Evolutionary conservation across 2,329 filamentous ascomycete species (phyloP), one percentile per base, ranked within the genome.

Genomic region (Fonsecaea pugnacius): DNA sequence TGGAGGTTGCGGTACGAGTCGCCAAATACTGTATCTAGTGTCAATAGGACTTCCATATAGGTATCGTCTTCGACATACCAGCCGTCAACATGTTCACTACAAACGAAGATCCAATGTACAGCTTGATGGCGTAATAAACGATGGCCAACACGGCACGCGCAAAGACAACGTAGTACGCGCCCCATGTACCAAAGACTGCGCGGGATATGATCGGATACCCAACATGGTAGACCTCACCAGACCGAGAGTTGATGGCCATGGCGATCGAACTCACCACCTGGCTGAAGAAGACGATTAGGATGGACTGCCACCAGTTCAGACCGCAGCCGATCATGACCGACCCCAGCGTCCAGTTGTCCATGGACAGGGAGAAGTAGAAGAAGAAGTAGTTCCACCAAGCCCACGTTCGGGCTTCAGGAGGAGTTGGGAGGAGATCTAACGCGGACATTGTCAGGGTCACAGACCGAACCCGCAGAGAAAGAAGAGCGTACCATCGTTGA

Each of bases 171-270:
- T 79, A 81, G 69, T 78, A 81, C 7, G 74, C 73, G 10, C 78
- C 78, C 64, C 72, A 78, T 73, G 79, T 78, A 62, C 78, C 78
- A 64, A 79, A 78, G 9, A 77, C 76, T 5, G 71, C 72, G n/a
- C 78, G 71, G 21, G 72, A 72, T 18, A 78, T 72, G 16, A 75
- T 72, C 1, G 79, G 78, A 62, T 78, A 81, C 8, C 77, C 78
- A 53, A 80, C 72, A 67, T 80, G 78, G 63, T 81, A 81, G 12
- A 76, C 73, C 16, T 71, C 75, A 2, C 78, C 78, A 55, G 74
- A 76, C 50, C 79, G 74, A 16, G 77, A 78, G 71, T 81, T 82
- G 72, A 80, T 78, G 60, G 77, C 75, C 75, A 80, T 79, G 53
- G 78, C 78, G 46, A 79, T 68, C 10, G 77, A 79, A 7, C 73